Percentiles rank a stretch among this genome's conserved stretches.
These are phyloP conservation scores for Saccharomycopsis phalli DNA, from an alignment of 1,139 yeast genomes.

Conservation along the genomic window DNA sequence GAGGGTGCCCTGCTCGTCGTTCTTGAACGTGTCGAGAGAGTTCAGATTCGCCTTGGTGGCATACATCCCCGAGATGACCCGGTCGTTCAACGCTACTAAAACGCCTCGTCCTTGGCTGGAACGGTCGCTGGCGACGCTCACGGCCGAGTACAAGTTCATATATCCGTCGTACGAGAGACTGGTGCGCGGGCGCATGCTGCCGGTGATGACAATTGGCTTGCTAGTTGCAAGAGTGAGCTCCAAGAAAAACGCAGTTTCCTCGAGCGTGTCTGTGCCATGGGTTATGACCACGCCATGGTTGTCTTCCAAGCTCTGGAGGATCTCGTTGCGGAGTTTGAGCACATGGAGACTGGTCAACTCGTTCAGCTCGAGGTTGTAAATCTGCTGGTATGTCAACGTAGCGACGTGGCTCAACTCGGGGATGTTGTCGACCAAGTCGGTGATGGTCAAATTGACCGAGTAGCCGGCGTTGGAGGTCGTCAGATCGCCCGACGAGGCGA, in stretches of 20 bases:
- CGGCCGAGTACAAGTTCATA: slow-evolving; percentile 64
- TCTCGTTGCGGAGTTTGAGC: slow-evolving; percentile 34
- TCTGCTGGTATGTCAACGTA: slow-evolving; percentile 54
- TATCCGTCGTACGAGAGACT: slow-evolving; percentile 66
- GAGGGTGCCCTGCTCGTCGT: slow-evolving; percentile 59
- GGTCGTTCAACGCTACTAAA: slow-evolving; percentile 55
- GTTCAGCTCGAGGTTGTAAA: slow-evolving; percentile 56
- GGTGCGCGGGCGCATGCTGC: slow-evolving; percentile 67
- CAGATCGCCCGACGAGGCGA: slow-evolving; percentile 53
- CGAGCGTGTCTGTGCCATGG: slow-evolving; percentile 67
- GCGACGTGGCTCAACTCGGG: slow-evolving; percentile 56
- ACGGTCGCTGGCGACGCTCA: slow-evolving; percentile 47
- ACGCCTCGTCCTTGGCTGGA: slow-evolving; percentile 51
- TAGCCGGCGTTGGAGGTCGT: slow-evolving; percentile 61
- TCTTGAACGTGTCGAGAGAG: slow-evolving; percentile 58
- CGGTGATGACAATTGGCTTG: slow-evolving; percentile 60
- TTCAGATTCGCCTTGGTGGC: slow-evolving; percentile 65
- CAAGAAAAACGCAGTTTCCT: slow-evolving; percentile 62
- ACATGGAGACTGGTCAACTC: slow-evolving; percentile 41
- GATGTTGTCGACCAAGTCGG: slow-evolving; percentile 46
- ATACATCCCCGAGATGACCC: slow-evolving; percentile 61
- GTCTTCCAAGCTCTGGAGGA: slow-evolving; percentile 28
- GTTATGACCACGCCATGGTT: slow-evolving; percentile 49
- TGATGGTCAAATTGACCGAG: slow-evolving; percentile 56
- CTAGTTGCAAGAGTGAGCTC: slow-evolving; percentile 48